Conservation (phyloP, 768 basidiomycete species). For the Cubamyces sp. region DNA sequence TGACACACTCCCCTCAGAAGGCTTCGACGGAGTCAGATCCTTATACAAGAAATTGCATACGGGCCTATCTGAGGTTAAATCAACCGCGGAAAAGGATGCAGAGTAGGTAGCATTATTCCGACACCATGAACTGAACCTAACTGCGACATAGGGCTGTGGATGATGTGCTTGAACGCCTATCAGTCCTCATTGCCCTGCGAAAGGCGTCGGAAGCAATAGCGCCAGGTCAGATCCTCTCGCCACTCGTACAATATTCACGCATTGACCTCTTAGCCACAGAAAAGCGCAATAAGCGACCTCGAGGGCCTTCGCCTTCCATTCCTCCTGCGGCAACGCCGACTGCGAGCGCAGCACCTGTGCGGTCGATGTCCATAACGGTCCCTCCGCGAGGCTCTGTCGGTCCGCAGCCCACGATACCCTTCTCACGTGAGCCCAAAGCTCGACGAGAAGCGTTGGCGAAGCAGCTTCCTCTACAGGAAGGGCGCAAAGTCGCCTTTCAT, state of each 20-base stretch:
- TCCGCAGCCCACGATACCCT: constrained; percentile 51
- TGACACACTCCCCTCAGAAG: constrained; percentile 69
- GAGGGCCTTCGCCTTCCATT: constrained; percentile 65
- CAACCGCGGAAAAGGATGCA: constrained; percentile 60
- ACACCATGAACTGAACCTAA: neutral
- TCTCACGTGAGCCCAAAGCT: constrained; percentile 68
- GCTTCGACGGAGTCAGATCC: constrained; percentile 63
- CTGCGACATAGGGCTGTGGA: constrained; percentile 62
- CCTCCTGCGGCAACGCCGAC: constrained; percentile 27
- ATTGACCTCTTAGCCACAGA: constrained; percentile 43
- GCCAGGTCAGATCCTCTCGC: constrained; percentile 50
- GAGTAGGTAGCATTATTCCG: constrained; percentile 48
- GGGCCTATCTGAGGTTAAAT: constrained; percentile 66
- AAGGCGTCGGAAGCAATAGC: constrained; percentile 64
- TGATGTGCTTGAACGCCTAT: constrained; percentile 68
- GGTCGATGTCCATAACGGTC: constrained; percentile 59
- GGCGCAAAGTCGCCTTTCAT: constrained; percentile 83
- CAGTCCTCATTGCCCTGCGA: constrained; percentile 71
- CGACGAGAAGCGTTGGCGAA: constrained; percentile 63
- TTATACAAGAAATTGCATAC: constrained; percentile 64
- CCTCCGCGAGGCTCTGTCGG: constrained; percentile 62
- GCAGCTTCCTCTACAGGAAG: constrained; percentile 71
- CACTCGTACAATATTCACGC: neutral
- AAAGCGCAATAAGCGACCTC: constrained; percentile 78
- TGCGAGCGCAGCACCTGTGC: constrained; percentile 36